These are phyloP conservation scores for Nematodospora anomalae DNA, from an alignment of 1,139 yeast genomes.

Conservation along the genomic window DNA sequence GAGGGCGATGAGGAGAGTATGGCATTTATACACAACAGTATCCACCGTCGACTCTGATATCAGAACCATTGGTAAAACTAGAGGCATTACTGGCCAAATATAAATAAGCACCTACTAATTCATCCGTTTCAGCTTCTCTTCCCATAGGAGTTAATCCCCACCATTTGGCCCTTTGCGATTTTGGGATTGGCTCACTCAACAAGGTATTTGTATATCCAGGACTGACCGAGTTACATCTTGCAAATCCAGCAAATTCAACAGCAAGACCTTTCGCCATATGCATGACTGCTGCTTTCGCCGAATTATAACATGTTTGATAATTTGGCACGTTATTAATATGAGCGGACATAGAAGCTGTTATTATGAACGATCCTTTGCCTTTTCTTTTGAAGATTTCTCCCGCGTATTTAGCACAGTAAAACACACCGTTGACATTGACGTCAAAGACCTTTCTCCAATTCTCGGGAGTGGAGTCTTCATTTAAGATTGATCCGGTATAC, in stretches of 20 bases:
- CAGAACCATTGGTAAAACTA: slow-evolving; percentile 47
- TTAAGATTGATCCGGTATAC: slow-evolving; percentile 70
- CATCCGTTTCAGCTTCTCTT: slow-evolving; percentile 42
- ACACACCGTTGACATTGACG: slow-evolving; percentile 57
- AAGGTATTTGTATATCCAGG: slow-evolving; percentile 61
- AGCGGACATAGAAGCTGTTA: slow-evolving; percentile 64
- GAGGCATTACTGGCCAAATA: slow-evolving; percentile 45
- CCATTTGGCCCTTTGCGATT: slow-evolving; percentile 36
- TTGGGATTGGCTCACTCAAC: slow-evolving; percentile 48
- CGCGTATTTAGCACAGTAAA: slow-evolving; percentile 57
- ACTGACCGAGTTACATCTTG: slow-evolving; percentile 55
- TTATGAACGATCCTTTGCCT: slow-evolving; percentile 54
- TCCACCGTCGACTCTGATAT: slow-evolving; percentile 47
- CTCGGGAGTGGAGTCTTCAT: slow-evolving; percentile 43
- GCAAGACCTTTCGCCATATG: slow-evolving; percentile 56
- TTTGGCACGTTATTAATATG: slow-evolving; percentile 55
- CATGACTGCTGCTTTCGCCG: slow-evolving; percentile 59
- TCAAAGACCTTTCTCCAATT: slow-evolving; percentile 53
- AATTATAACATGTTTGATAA: slow-evolving; percentile 56
- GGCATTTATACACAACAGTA: slow-evolving; percentile 10
- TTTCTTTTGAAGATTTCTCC: slow-evolving; percentile 50
- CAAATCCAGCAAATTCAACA: slow-evolving; percentile 53
- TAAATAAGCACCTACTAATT: slow-evolving; percentile 45
- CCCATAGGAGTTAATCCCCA: slow-evolving; percentile 40
- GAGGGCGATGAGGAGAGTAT: too few relatives aligned